A percentile compares a stretch with the other conserved stretches of the same genome.
phyloP scores from a whole-genome alignment of 129 eudicot genomes.

The Escallonia herrerae region DNA sequence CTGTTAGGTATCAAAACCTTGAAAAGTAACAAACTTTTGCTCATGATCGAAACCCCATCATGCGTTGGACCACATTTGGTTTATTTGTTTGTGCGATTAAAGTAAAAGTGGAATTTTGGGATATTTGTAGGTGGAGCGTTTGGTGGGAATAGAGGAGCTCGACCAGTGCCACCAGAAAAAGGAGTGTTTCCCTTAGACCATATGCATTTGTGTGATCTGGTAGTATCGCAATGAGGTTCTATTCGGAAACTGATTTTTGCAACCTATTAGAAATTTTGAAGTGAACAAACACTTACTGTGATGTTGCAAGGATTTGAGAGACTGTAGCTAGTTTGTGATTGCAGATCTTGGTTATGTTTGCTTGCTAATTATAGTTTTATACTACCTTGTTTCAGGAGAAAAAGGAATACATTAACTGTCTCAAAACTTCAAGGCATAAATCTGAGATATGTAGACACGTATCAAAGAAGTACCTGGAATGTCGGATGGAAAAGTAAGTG shows the following conservation, averaged over 20 bases:
- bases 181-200: slow-evolving; percentile 85
- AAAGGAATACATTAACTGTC: slow-evolving; percentile 69
- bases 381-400: slow-evolving; percentile 49
- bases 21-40: not conserved
- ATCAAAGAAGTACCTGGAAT: slow-evolving; percentile 77
- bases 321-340: not conserved
- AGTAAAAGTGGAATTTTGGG: too few relatives aligned
- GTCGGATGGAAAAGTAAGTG: slow-evolving; percentile 91
- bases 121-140: slow-evolving; percentile 58
- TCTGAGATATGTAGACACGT: slow-evolving; percentile 71
- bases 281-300: not conserved
- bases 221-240: slow-evolving; percentile 11
- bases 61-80: too few relatives aligned
- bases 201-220: slow-evolving; percentile 87
- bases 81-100: too few relatives aligned
- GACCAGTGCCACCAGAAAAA: slow-evolving; percentile 84
- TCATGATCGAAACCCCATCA: too few relatives aligned
- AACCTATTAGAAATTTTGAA: not conserved
- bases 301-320: not conserved
- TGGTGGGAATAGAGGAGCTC: slow-evolving; percentile 81
- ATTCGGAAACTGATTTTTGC: not conserved
- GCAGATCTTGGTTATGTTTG: not conserved
- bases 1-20: not conserved
- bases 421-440: slow-evolving; percentile 79
- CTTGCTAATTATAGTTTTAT: not conserved